These are phyloP conservation scores for Prillingera fragicola DNA, from an alignment of 1,284 basidiomycete genomes.

Conservation along the genomic window DNA sequence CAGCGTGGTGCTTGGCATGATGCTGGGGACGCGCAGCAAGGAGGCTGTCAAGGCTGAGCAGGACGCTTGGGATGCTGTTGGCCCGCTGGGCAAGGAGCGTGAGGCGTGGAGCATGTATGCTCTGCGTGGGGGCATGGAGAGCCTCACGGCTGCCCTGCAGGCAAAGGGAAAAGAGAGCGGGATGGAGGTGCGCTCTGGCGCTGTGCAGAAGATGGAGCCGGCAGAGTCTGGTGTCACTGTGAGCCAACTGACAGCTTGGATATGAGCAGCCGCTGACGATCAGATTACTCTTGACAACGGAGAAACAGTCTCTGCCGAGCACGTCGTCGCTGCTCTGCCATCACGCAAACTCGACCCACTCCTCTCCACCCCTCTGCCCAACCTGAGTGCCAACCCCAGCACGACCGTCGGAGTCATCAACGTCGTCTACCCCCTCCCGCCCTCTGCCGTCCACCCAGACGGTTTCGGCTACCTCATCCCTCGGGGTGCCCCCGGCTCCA, in stretches of 20 bases:
- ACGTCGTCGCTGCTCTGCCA: slow-evolving; percentile 33
- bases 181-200: slow-evolving; percentile 56
- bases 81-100: slow-evolving; percentile 27
- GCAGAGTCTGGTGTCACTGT: slow-evolving; percentile 4
- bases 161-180: slow-evolving; percentile 50
- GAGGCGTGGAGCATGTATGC: slow-evolving; percentile 41
- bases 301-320: slow-evolving; percentile 3
- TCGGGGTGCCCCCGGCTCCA: slow-evolving; percentile 50
- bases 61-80: slow-evolving; percentile 12
- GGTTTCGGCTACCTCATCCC: slow-evolving; percentile 96
- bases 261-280: slow-evolving; percentile 22
- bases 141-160: slow-evolving; percentile 60
- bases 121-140: slow-evolving; percentile 62
- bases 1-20: slow-evolving; percentile 65
- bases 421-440: slow-evolving; percentile 57
- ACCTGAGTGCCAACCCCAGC: slow-evolving; percentile 45
- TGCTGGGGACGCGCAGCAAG: slow-evolving; percentile 46
- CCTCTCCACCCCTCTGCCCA: slow-evolving; percentile 50
- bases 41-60: slow-evolving; percentile 17
- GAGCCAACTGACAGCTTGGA: not conserved
- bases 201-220: slow-evolving; percentile 35
- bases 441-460: slow-evolving; percentile 57
- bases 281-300: not conserved
- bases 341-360: slow-evolving; percentile 21
- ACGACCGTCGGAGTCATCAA: slow-evolving; percentile 63